Base-by-base conservation (phyloP, 164 flowering plant genomes). In the Aristolochia californica region DNA sequence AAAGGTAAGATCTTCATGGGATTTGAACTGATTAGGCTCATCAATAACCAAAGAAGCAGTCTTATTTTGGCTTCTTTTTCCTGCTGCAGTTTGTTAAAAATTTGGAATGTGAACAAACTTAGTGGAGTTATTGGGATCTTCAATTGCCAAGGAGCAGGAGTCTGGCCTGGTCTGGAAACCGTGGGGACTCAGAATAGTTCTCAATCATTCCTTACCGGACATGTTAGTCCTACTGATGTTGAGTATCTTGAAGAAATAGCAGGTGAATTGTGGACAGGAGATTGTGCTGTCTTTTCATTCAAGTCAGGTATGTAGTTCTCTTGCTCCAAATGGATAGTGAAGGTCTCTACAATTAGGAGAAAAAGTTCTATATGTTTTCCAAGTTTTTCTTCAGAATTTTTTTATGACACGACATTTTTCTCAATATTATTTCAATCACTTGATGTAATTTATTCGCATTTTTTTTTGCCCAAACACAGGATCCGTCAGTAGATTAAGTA, bases 141-240 rank as follows among this genome's bases (percentile, higher is more conserved):
- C 70, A 82, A 84, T 38, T 82, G 87, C 80, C 87, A 82, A 73
- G 85, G 91, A 63, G 79, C 81, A 43, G 91, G 84, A 64, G 72
- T 44, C 24, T 83, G 85, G 85, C 85, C 81, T 15, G 69, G 78
- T 44, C 11, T 67, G 66, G 68, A 78, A 20, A 50, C 53, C n/a
- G 63, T 56, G 66, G 66, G 62, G 61, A 57, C 52, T 24, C 49
- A 50, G 20, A 38, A 23, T 24, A 15, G 30, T 45, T 28, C 54
- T 43, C 64, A 66, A 56, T 45, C 69, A 47, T 61, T 71, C 11
- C 61, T 63, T 53, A 63, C 48, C 60, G 84, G 80, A 10, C 24
- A 61, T 25, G 73, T 75, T 13, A 78, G 79, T 25, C 90, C 84
- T 54, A 48, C 70, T 43, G 83, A 84, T 61, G 66, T 84, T 22